A percentile compares a stretch with the other conserved stretches of the same genome.
These are phyloP conservation scores for Hypoxylon sp. DNA, from an alignment of 2,329 filamentous ascomycete species.

Conservation along the genomic window DNA sequence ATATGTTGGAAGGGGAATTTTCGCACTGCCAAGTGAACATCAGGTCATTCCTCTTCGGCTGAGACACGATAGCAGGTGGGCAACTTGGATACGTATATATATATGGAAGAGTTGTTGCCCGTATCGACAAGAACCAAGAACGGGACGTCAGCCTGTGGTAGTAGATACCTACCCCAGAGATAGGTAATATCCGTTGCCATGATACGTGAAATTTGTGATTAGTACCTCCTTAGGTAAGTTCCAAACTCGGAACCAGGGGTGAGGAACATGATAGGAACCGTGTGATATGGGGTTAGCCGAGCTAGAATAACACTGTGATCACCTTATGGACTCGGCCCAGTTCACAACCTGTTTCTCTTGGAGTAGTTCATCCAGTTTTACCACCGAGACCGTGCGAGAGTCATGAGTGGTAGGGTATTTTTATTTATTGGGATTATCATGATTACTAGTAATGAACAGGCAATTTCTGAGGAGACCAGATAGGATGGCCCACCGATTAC, in stretches of 20 bases:
- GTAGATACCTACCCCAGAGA: slow-evolving; percentile 21
- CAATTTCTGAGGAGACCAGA: slow-evolving; percentile 35
- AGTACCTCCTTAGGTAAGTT: slow-evolving; percentile 33
- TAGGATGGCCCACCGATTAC: slow-evolving; percentile 42
- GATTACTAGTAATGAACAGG: slow-evolving; percentile 27
- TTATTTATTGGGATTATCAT: slow-evolving; percentile 12
- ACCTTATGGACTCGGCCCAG: slow-evolving; percentile 1
- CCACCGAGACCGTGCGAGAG: neutral
- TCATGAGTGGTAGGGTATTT: slow-evolving; percentile 4
- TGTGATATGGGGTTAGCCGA: neutral
- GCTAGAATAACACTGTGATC: neutral
- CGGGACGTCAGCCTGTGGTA: slow-evolving; percentile 11
- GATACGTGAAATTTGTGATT: slow-evolving; percentile 30
- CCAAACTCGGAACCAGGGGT: slow-evolving; percentile 15
- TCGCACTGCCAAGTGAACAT: neutral
- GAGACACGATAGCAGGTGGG: neutral
- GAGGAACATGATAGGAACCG: slow-evolving; percentile 11
- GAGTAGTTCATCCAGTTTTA: neutral
- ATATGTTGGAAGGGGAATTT: neutral
- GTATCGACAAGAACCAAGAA: slow-evolving; percentile 23
- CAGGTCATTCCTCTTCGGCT: neutral
- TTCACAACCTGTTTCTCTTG: neutral
- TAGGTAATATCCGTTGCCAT: slow-evolving; percentile 33
- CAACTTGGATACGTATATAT: slow-evolving; percentile 7
- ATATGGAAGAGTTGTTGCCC: slow-evolving; percentile 23